Evolutionary conservation across 2,329 filamentous ascomycete genomes (phyloP).

Genomic region (Teratosphaeria zuluensis): DNA sequence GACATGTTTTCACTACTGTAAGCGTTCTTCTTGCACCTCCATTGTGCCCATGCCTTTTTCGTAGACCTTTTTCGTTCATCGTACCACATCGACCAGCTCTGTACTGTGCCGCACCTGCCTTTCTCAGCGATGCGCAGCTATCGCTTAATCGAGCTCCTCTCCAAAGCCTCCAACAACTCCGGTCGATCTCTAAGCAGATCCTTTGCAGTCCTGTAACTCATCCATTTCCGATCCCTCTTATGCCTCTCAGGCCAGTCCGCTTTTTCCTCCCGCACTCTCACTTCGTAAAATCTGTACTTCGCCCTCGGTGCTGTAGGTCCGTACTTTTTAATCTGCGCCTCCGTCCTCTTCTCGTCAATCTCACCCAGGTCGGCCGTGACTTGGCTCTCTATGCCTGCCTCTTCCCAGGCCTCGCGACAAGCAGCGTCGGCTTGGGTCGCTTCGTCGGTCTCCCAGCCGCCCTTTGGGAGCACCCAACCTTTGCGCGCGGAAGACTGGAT

Average conservation of each 20-base stretch:
- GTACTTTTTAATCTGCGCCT: constrained; percentile 24
- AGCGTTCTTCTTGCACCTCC: not conserved
- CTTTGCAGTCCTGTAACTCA: constrained; percentile 72
- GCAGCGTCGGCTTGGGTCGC: constrained; percentile 73
- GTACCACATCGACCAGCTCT: not conserved
- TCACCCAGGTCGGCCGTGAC: constrained; percentile 78
- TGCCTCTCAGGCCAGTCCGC: constrained; percentile 86
- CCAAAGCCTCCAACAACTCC: constrained; percentile 79
- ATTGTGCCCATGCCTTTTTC: not conserved
- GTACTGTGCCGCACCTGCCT: not conserved
- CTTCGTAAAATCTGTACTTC: constrained; percentile 75
- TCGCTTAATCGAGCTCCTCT: constrained; percentile 48
- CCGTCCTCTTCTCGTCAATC: constrained; percentile 67
- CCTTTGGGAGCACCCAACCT: constrained; percentile 95
- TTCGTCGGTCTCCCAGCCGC: constrained; percentile 95
- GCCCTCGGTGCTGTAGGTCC: constrained; percentile 56
- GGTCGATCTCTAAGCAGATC: constrained; percentile 67
- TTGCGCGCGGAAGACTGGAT: constrained; percentile 87
- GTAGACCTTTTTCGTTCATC: not conserved
- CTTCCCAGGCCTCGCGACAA: constrained; percentile 91
- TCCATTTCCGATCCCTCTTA: constrained; percentile 86
- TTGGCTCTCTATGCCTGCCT: constrained; percentile 81
- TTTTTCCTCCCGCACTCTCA: constrained; percentile 76
- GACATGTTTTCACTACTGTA: not conserved
- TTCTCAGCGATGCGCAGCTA: not conserved